Conservation (phyloP, 768 basidiomycete species). For the Russula sp. region DNA sequence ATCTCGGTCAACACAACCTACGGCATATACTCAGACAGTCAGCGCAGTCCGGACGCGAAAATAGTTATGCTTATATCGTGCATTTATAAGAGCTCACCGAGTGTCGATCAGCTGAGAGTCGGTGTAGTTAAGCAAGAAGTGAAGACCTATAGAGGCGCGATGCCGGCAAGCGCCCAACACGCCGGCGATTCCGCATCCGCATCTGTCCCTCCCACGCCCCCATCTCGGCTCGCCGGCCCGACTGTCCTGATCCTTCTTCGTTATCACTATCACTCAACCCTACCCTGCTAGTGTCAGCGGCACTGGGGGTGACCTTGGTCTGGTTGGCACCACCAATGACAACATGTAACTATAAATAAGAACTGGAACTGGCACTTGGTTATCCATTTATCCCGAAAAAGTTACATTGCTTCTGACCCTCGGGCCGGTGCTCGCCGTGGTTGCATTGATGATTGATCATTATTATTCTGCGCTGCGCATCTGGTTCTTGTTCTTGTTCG, state of each 20-base stretch:
- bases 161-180: slow-evolving; percentile 7
- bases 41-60: neutral
- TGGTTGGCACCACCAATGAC: too few relatives aligned
- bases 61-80: neutral
- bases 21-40: neutral
- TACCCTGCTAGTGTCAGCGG: too few relatives aligned
- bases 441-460: too few relatives aligned
- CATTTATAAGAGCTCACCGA: slow-evolving; percentile 8
- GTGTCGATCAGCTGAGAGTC: slow-evolving; percentile 9
- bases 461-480: too few relatives aligned
- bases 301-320: too few relatives aligned
- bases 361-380: too few relatives aligned
- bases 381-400: too few relatives aligned
- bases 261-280: too few relatives aligned
- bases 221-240: neutral
- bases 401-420: too few relatives aligned
- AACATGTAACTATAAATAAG: too few relatives aligned
- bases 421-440: too few relatives aligned
- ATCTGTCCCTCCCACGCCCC: neutral
- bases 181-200: neutral
- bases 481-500: too few relatives aligned
- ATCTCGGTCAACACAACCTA: slow-evolving; percentile 4
- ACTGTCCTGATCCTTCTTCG: neutral
- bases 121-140: slow-evolving; percentile 12
- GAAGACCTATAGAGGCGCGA: slow-evolving; percentile 9